phyloP scores from a whole-genome alignment of 1,284 basidiomycete species.

The Cryptococcus wingfieldii region DNA sequence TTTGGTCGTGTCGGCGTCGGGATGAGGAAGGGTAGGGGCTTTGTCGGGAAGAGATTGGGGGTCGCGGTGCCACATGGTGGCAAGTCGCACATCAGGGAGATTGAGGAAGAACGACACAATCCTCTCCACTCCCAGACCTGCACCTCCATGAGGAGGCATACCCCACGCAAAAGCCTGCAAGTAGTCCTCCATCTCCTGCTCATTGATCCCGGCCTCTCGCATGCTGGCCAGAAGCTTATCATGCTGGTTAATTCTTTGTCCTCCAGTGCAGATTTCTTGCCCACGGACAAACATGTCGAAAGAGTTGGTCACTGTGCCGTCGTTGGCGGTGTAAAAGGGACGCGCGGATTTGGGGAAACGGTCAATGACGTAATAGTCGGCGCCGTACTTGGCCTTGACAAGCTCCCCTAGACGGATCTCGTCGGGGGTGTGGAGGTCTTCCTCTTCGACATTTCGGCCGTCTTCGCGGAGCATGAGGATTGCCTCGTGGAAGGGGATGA shows the following conservation, averaged over 20 bases:
- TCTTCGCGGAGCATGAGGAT: constrained; percentile 49
- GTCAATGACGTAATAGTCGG: constrained; percentile 93
- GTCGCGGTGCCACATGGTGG: constrained; percentile 52
- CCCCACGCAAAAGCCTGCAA: constrained; percentile 53
- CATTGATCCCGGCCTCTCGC: constrained; percentile 27
- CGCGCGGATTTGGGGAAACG: constrained; percentile 87
- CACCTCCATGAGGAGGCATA: constrained; percentile 53
- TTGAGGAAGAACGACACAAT: constrained; percentile 50
- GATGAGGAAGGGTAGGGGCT: constrained; percentile 20
- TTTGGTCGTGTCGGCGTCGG: constrained; percentile 19
- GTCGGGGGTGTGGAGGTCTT: constrained; percentile 52
- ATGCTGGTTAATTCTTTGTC: constrained; percentile 52
- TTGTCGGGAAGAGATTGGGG: constrained; percentile 31
- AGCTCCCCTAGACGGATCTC: constrained; percentile 84
- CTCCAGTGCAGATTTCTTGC: constrained; percentile 53
- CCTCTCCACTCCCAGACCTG: constrained; percentile 51
- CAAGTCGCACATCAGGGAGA: constrained; percentile 52
- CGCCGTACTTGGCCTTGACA: constrained; percentile 83
- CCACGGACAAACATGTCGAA: constrained; percentile 56
- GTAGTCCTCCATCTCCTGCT: constrained; percentile 40
- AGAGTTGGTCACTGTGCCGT: constrained; percentile 51
- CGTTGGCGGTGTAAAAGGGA: constrained; percentile 81
- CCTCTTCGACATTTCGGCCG: constrained; percentile 29
- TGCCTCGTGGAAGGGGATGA: constrained; percentile 51
- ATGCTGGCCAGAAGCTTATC: constrained; percentile 48